Evolutionary conservation across 106 monocot genomes (phyloP).

Genomic region (Triglochin maritima): DNA sequence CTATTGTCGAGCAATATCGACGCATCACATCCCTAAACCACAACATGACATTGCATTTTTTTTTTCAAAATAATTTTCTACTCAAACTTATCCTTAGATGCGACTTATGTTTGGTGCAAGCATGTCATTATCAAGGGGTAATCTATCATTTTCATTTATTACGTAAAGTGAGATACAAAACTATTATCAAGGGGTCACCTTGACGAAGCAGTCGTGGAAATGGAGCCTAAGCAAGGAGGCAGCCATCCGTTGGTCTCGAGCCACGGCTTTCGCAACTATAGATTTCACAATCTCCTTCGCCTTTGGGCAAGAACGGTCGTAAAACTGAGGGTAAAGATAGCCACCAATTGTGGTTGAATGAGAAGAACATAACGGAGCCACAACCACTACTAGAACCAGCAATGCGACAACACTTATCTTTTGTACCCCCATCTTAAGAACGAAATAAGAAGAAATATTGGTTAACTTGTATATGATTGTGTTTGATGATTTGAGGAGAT

Average conservation of each 20-base stretch:
- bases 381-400: neutral
- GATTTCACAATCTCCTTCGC: constrained; percentile 9
- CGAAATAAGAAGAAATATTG: too few species aligned
- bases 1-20: constrained; percentile 44
- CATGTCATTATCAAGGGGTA: too few species aligned
- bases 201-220: constrained; percentile 25
- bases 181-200: constrained; percentile 23
- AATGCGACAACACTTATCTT: neutral
- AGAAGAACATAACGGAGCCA: neutral
- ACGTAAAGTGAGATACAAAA: too few species aligned
- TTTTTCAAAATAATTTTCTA: too few species aligned
- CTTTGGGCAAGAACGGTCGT: constrained; percentile 14
- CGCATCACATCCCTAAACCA: constrained; percentile 50
- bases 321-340: constrained; percentile 15
- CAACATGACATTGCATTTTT: neutral
- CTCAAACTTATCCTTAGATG: too few species aligned
- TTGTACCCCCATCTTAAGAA: too few species aligned
- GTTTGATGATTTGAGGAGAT: too few species aligned
- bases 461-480: too few species aligned
- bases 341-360: neutral
- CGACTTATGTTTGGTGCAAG: too few species aligned
- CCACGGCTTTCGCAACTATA: constrained; percentile 9
- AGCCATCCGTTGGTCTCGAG: constrained; percentile 12
- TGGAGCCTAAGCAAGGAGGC: constrained; percentile 20
- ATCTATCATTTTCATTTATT: too few species aligned